Evolutionary conservation across 768 basidiomycete species (phyloP).

Genomic region (Leccinum pellstonianum): DNA sequence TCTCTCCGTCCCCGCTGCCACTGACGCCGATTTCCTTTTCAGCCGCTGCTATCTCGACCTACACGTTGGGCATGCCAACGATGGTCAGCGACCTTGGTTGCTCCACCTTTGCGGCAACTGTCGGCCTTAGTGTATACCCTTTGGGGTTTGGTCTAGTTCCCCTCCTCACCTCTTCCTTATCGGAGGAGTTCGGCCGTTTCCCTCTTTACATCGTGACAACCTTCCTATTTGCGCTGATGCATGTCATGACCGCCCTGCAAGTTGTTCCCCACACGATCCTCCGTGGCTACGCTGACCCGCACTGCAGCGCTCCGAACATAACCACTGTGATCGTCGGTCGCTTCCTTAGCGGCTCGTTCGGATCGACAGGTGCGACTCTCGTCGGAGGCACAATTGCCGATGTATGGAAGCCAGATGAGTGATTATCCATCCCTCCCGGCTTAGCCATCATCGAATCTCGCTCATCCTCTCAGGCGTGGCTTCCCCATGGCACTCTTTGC

Average conservation of each 20-base stretch:
- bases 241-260: constrained; percentile 38
- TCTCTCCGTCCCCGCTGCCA: neutral
- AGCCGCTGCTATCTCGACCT: constrained; percentile 54
- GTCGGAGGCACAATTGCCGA: constrained; percentile 76
- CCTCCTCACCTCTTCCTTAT: constrained; percentile 64
- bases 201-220: constrained; percentile 55
- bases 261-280: constrained; percentile 4
- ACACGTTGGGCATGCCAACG: constrained; percentile 52
- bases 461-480: constrained; percentile 54
- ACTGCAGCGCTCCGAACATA: constrained; percentile 42
- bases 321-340: constrained; percentile 64
- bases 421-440: constrained; percentile 17
- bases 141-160: constrained; percentile 64
- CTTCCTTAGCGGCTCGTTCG: constrained; percentile 65
- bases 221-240: constrained; percentile 50
- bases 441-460: neutral
- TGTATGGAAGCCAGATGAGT: constrained; percentile 65
- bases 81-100: constrained; percentile 52
- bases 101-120: constrained; percentile 43
- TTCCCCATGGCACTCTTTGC: constrained; percentile 78
- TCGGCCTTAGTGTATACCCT: constrained; percentile 52
- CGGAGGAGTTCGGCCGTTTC: constrained; percentile 70
- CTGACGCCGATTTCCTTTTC: neutral
- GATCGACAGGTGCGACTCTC: constrained; percentile 69
- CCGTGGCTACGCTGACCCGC: constrained; percentile 4